Evolutionary conservation across 345 rosid genomes (phyloP), one percentile per base, ranked within the genome.

Genomic region (Raphanus sativus): DNA sequence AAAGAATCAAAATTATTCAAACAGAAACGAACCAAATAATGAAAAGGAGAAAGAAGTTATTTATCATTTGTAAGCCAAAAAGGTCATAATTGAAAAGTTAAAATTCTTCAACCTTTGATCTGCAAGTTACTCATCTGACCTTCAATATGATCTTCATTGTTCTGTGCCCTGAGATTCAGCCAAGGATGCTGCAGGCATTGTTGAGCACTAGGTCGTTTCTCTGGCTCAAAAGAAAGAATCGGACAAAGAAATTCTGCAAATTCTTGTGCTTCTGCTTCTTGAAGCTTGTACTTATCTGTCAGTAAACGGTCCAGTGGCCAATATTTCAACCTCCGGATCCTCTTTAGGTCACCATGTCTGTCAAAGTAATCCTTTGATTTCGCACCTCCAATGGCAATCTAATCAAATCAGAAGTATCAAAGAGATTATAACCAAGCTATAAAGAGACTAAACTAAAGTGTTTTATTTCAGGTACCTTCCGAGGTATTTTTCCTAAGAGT

Each of bases 401-500:
- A 58, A 58, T 58, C n/a, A 58, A 21, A 56, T 21, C 61, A 56
- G 0, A 24, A 21, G 13, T 9, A 58, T 58, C 30, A 24, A 58
- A 24, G n/a, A 25, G 29, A 58, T 30, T 58, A 25, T 24, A 24
- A 25, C 62, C 6, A 4, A 58, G 6, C 3, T 4, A 58, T 58
- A 25, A 58, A 25, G 32, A 58, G 32, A 58, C 60, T 7, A 55
- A 55, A 55, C 60, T 16, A 24, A 58, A 24, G 30, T 25, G 62
- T 25, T n/a, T n/a, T 11, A n/a, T 50, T 4, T n/a, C 55, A 50
- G 21, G 55, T 26, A 89, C 94, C 94, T 90, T 92, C 78, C 85
- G 84, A 21, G 98, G 94, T 83, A 92, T 92, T 85, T 90, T 92
- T 62, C 96, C 94, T n/a, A 92, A 86, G 30, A 92, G 90, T 80